phyloP scores from a whole-genome alignment of 495 filamentous ascomycete species.

The Podospora tetraspora region DNA sequence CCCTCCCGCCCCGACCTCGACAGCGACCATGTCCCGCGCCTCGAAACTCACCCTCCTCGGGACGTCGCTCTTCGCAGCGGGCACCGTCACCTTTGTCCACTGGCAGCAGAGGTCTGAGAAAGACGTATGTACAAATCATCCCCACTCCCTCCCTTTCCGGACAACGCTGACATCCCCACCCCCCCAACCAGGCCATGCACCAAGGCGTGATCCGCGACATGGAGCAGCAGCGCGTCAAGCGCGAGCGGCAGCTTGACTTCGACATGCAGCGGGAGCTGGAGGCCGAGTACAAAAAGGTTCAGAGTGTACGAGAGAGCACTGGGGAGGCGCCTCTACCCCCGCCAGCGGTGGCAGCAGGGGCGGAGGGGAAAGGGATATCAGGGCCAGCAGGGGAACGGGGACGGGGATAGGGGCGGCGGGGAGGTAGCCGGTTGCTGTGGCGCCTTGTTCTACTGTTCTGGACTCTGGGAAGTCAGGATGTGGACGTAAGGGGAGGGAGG shows the following conservation, averaged over 20 bases:
- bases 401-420: not conserved
- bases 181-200: conserved; percentile 75
- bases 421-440: not conserved
- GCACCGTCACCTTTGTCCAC: conserved; percentile 83
- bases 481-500: not conserved
- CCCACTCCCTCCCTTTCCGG: not conserved
- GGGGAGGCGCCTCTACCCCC: conserved; percentile 15
- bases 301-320: conserved; percentile 48
- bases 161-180: not conserved
- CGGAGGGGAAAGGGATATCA: not conserved
- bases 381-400: not conserved
- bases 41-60: conserved; percentile 78
- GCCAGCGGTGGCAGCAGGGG: conserved; percentile 13
- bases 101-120: conserved; percentile 81
- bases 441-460: not conserved
- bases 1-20: not conserved
- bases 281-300: conserved; percentile 83
- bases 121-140: conserved; percentile 59
- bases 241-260: conserved; percentile 85
- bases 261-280: conserved; percentile 83
- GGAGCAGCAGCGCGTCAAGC: conserved; percentile 86
- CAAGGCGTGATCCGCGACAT: conserved; percentile 89
- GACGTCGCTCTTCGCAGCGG: conserved; percentile 68
- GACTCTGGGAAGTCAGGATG: not conserved
- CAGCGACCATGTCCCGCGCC: conserved; percentile 69